Evolutionary conservation across 768 basidiomycete genomes (phyloP).

Genomic region (Pholiota microspora): DNA sequence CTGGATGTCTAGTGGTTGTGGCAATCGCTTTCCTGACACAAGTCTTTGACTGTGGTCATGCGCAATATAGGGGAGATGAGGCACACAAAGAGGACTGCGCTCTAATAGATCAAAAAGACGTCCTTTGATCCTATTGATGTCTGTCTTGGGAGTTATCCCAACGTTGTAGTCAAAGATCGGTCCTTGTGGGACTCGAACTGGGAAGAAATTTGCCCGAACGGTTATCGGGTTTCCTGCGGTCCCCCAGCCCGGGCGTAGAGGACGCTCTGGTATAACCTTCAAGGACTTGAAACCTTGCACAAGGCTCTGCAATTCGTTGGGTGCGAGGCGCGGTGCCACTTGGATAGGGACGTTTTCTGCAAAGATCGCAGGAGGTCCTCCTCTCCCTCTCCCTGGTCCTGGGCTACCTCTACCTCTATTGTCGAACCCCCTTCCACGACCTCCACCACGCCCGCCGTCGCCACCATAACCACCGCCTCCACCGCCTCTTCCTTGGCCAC

Average conservation of each 20-base stretch:
- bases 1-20: constrained; percentile 39
- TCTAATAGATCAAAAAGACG: constrained; percentile 61
- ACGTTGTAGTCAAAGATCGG: constrained; percentile 57
- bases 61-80: constrained; percentile 43
- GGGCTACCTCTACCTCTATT: constrained; percentile 21
- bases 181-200: constrained; percentile 44
- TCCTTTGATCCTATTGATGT: constrained; percentile 40
- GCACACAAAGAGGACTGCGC: constrained; percentile 28
- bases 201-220: constrained; percentile 64
- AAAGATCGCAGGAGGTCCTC: constrained; percentile 34
- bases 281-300: constrained; percentile 36
- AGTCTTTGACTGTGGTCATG: constrained; percentile 49
- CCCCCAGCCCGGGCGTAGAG: constrained; percentile 58
- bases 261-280: constrained; percentile 32
- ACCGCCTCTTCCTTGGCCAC: constrained; percentile 21
- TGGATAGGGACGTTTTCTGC: constrained; percentile 31
- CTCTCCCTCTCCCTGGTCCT: constrained; percentile 25
- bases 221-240: constrained; percentile 44
- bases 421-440: constrained; percentile 13
- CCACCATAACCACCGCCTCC: constrained; percentile 17
- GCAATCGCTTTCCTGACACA: constrained; percentile 42
- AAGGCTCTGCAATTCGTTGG: constrained; percentile 32
- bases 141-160: constrained; percentile 45
- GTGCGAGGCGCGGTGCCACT: constrained; percentile 34
- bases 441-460: constrained; percentile 22